phyloP scores from a whole-genome alignment of 345 rosid species.

The Citrus trifoliata region DNA sequence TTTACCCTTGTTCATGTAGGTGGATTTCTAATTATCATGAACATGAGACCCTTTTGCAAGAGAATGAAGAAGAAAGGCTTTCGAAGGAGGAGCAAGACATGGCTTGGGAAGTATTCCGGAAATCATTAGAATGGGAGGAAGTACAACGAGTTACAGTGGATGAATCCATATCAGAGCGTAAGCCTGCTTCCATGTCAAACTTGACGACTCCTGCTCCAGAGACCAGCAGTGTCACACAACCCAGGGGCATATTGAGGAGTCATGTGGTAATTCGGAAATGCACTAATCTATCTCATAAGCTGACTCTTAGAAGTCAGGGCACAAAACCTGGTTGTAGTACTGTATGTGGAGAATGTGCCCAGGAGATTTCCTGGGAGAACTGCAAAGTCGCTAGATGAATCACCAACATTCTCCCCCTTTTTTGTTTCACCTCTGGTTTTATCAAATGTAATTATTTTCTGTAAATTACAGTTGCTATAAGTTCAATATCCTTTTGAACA shows the following conservation, averaged over 20 bases:
- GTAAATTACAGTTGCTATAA: conserved; percentile 17
- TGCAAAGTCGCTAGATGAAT: conserved; percentile 30
- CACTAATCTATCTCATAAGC: conserved; percentile 75
- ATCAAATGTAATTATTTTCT: conserved; percentile 6
- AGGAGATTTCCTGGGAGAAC: conserved; percentile 75
- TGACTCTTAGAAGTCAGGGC: conserved; percentile 93
- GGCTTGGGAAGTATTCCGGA: conserved; percentile 95
- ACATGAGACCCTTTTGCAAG: conserved; percentile 96
- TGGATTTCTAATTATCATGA: conserved; percentile 95
- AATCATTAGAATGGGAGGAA: conserved; percentile 85
- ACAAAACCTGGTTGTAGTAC: conserved; percentile 71
- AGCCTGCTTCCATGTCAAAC: conserved; percentile 29
- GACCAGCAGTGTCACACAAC: conserved; percentile 18
- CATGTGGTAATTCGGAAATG: conserved; percentile 59
- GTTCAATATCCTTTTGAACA: conserved; percentile 9
- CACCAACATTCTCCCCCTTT: neutral
- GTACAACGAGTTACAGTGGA: conserved; percentile 67
- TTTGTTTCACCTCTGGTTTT: neutral
- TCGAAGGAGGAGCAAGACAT: conserved; percentile 98
- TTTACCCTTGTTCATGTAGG: conserved; percentile 31
- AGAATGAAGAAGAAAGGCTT: conserved; percentile 95
- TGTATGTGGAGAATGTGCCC: conserved; percentile 92
- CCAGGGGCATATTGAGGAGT: conserved; percentile 45
- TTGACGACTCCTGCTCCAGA: conserved; percentile 32
- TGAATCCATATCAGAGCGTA: conserved; percentile 46